phyloP scores from a whole-genome alignment of 1,284 basidiomycete species.

The Phylloboletellus chloephorus region DNA sequence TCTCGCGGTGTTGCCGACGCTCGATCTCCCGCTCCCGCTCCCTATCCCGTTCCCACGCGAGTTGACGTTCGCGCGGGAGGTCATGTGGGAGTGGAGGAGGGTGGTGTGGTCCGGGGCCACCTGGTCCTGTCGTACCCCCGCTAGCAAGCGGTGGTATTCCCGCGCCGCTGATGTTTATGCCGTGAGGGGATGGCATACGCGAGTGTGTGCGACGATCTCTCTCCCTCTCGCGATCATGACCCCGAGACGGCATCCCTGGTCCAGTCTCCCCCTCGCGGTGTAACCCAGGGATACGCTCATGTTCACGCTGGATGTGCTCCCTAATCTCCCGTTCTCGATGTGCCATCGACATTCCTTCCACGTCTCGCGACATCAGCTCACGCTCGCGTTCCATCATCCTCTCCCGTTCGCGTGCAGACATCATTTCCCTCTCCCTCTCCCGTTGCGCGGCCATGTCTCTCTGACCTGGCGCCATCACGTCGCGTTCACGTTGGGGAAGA shows the following conservation, averaged over 20 bases:
- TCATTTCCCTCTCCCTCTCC: slow-evolving; percentile 23
- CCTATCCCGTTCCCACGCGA: slow-evolving; percentile 28
- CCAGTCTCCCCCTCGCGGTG: slow-evolving; percentile 31
- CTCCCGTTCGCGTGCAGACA: slow-evolving; percentile 20
- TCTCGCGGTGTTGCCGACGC: slow-evolving; percentile 27
- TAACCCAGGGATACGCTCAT: slow-evolving; percentile 21
- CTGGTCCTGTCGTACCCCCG: slow-evolving; percentile 17
- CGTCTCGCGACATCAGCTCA: slow-evolving; percentile 20
- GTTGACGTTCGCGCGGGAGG: slow-evolving; percentile 24
- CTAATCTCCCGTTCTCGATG: slow-evolving; percentile 23
- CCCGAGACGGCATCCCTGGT: slow-evolving; percentile 20
- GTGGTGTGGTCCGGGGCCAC: slow-evolving; percentile 19
- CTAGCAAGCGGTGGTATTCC: slow-evolving; percentile 11
- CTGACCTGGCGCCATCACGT: slow-evolving; percentile 17
- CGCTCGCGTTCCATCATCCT: slow-evolving; percentile 24
- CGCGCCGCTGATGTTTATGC: slow-evolving; percentile 9
- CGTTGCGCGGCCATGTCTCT: slow-evolving; percentile 21
- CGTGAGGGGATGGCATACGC: slow-evolving; percentile 25
- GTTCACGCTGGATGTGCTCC: slow-evolving; percentile 27
- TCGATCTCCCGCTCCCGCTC: slow-evolving; percentile 28
- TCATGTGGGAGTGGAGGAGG: slow-evolving; percentile 20
- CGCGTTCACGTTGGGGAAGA: slow-evolving; percentile 27
- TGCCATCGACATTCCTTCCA: slow-evolving; percentile 17
- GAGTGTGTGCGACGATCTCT: slow-evolving; percentile 27
- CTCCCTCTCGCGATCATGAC: slow-evolving; percentile 28